Percentiles rank a stretch among this genome's conserved stretches.
Evolutionary conservation across 2,329 filamentous ascomycete genomes (phyloP).

Genomic region (Mycosphaerella sp.): DNA sequence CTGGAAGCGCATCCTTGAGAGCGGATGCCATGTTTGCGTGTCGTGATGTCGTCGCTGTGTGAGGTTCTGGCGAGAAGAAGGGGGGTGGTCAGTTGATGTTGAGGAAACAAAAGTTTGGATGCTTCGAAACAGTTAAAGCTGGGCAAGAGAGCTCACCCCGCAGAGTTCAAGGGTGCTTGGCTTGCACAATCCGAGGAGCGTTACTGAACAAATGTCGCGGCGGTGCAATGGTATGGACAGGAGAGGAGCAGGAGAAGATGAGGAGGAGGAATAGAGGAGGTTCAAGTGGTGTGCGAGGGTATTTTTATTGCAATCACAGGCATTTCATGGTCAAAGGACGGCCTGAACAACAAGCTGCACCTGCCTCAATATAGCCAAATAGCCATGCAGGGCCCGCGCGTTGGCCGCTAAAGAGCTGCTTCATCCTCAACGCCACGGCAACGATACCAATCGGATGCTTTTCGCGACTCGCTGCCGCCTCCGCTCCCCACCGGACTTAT

Average conservation of each 20-base stretch:
- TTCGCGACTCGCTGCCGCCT: neutral
- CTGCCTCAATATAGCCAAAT: neutral
- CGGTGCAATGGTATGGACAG: neutral
- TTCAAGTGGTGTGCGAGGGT: neutral
- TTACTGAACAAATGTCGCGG: neutral
- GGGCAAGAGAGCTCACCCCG: slow-evolving; percentile 10
- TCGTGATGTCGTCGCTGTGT: slow-evolving; percentile 8
- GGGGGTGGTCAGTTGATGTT: slow-evolving; percentile 12
- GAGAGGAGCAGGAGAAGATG: neutral
- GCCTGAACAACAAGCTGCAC: neutral
- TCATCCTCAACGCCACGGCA: slow-evolving; percentile 4
- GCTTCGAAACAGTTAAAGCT: slow-evolving; percentile 1
- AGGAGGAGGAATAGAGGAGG: neutral
- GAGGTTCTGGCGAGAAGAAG: slow-evolving; percentile 5
- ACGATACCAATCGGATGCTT: neutral
- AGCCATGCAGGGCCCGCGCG: neutral
- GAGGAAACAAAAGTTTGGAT: slow-evolving; percentile 10
- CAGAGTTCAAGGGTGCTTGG: slow-evolving; percentile 2
- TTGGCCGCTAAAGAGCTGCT: slow-evolving; percentile 2
- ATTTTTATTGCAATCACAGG: neutral
- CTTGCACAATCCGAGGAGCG: neutral
- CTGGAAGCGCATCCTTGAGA: slow-evolving; percentile 69
- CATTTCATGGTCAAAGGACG: neutral
- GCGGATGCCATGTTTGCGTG: slow-evolving; percentile 40
- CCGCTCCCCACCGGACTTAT: too few relatives aligned